Base-by-base conservation (phyloP, 2,329 filamentous ascomycete genomes). In the Fusarium gaditjirri region DNA sequence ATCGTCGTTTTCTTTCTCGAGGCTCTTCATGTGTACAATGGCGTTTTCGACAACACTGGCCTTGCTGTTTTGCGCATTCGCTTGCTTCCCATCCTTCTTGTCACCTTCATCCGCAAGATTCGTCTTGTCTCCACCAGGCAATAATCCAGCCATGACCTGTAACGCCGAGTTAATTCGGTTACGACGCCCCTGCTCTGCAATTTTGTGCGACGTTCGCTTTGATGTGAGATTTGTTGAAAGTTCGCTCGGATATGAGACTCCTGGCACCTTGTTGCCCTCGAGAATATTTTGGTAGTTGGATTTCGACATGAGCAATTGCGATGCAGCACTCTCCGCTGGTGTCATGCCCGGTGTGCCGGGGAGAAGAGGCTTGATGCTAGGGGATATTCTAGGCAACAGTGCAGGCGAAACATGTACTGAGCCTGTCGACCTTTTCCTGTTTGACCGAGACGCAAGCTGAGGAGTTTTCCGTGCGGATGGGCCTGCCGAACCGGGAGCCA, bases 211-310 rank as follows among this genome's bases (percentile, higher is more conserved):
- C 4, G 96, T 98, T 58, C 95, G 92, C 84, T 99, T 99, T 6
- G 94, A 97, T 1, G 95, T 98, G 31, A 99, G 85, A 73, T 97
- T 97, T 27, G 95, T 97, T 11, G 95, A 97, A 44, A 99, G 86
- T 56, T 95, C 93, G 75, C 93, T 94, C 2, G 95, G 95, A 75
- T 98, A 98, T 3, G 92, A 93, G 17, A 98, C 92, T 17, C 95
- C 95, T 0, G 95, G 95, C 2, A 98, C 90, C 61, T 92, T 91
- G 55, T 94, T 98, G 53, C 96, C 96, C 80, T 98, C 96, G 16
- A 99, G 84, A 41, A 99, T 96, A 76, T 98, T 97, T 78, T 98
- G 95, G 78, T 99, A 99, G 78, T 99, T 99, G 4, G 95, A 98
- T 80, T 98, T 98, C 21, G 93, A 94, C 39, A 95, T 93, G 33